phyloP scores from a whole-genome alignment of 2,329 filamentous ascomycete genomes.

The Madurella fahalii region DNA sequence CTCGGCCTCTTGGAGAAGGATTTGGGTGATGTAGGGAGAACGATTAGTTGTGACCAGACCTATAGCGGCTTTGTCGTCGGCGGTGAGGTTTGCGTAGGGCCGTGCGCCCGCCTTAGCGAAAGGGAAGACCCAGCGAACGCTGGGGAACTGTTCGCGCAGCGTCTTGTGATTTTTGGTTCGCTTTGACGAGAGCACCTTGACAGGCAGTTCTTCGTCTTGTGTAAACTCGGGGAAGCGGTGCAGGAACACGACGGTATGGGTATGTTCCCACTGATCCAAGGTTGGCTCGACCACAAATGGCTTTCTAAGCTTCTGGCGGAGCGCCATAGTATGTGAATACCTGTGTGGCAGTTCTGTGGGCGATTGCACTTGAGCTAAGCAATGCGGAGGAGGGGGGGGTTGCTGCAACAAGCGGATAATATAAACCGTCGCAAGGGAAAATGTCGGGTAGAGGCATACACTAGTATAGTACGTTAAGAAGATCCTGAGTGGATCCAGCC shows the following conservation, averaged over 20 bases:
- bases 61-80: slow-evolving; percentile 1
- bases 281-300: slow-evolving; percentile 3
- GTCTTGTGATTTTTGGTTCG: slow-evolving; percentile 3
- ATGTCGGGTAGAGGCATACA: too few relatives aligned
- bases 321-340: neutral
- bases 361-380: too few relatives aligned
- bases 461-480: too few relatives aligned
- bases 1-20: neutral
- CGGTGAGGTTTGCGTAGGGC: slow-evolving; percentile 5
- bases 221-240: slow-evolving; percentile 6
- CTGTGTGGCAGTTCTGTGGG: too few relatives aligned
- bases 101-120: slow-evolving; percentile 1
- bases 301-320: neutral
- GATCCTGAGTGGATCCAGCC: too few relatives aligned
- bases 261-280: neutral
- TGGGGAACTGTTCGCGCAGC: slow-evolving; percentile 1
- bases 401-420: too few relatives aligned
- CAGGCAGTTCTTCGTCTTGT: neutral
- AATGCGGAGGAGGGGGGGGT: too few relatives aligned
- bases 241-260: slow-evolving; percentile 5
- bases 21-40: neutral
- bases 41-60: neutral
- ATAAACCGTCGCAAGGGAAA: too few relatives aligned
- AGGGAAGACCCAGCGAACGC: slow-evolving; percentile 8
- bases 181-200: slow-evolving; percentile 1